phyloP scores from a whole-genome alignment of 2,329 filamentous ascomycete genomes.

The Parascedosporium putredinis region DNA sequence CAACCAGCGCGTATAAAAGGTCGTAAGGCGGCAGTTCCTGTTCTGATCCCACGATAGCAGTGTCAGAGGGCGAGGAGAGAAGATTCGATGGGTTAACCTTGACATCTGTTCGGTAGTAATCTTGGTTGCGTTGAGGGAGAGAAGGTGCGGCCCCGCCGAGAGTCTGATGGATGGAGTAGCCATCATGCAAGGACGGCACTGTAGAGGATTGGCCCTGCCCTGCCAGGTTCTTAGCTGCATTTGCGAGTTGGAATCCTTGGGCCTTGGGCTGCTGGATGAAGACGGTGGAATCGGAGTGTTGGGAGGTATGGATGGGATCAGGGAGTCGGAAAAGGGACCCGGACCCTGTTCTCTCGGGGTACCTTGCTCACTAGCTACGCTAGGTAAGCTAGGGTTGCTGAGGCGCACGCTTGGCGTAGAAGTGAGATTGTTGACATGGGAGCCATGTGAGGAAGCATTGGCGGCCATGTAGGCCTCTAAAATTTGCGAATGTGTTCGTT shows the following conservation, averaged over 20 bases:
- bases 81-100: conserved; percentile 1
- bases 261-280: conserved; percentile 44
- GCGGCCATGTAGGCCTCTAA: conserved; percentile 44
- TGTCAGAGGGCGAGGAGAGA: conserved; percentile 20
- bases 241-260: conserved; percentile 28
- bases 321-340: conserved; percentile 34
- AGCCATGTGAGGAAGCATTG: conserved; percentile 17
- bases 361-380: conserved; percentile 43
- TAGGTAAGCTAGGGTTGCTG: conserved; percentile 39
- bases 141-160: conserved; percentile 25
- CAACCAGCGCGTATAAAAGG: conserved; percentile 60
- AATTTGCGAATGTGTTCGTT: conserved; percentile 56
- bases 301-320: conserved; percentile 39
- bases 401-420: conserved; percentile 32
- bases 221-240: conserved; percentile 39
- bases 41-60: conserved; percentile 36
- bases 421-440: conserved; percentile 14
- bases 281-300: conserved; percentile 27
- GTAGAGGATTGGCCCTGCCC: conserved; percentile 23
- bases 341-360: conserved; percentile 39
- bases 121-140: conserved; percentile 5
- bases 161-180: conserved; percentile 31
- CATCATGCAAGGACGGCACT: conserved; percentile 37
- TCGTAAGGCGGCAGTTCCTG: conserved; percentile 67
- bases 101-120: conserved; percentile 1